Base-by-base conservation (phyloP, 2,329 filamentous ascomycete species). In the Phoma sp. region DNA sequence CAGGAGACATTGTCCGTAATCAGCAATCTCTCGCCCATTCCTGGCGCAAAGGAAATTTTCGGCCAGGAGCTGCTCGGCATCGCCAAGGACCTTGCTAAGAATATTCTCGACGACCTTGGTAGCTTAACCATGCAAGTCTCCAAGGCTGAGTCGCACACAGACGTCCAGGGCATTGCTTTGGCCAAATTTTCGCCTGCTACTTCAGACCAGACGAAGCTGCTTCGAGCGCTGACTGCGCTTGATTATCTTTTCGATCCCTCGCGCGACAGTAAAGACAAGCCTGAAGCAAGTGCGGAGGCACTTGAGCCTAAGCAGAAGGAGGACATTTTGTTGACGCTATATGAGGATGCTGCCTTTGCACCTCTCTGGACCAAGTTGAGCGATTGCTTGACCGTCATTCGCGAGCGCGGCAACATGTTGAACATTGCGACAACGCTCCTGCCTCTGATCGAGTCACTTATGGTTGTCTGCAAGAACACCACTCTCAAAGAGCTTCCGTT, bases 391-490 rank as follows among this genome's bases (percentile, higher is more conserved):
- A 87, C 85, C 52, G 89, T 91, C 7, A 97, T 99, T 64, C 89
- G 91, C 46, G 86, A 96, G 74, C 90, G 93, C 52, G 93, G 96
- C 72, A 96, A 91, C 71, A 95, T 98, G 88, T 86, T 98, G 69
- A 97, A 96, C 68, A 93, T 99, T 52, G 96, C 95, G 27, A 98
- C 93, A 0, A 98, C 98, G 60, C 83, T 99, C 24, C 81, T 98
- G 32, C 95, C 95, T 27, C 80, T 99, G 27, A 97, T 99, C 57
- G 95, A 99, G 75, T 91, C 93, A 5, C 81, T 99, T 58, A 99
- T 99, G 95, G 95, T 99, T 47, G 93, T 99, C 25, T 99, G 96
- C 83, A 99, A 98, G 81, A 98, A 98, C 75, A 96, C 92, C 7
- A 89, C 91, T 1, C 80, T 92, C 48, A 88, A 87, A 68, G 90